These are phyloP conservation scores for Wickerhamomyces rabaulensis DNA, from an alignment of 805 yeast species.

Conservation along the genomic window DNA sequence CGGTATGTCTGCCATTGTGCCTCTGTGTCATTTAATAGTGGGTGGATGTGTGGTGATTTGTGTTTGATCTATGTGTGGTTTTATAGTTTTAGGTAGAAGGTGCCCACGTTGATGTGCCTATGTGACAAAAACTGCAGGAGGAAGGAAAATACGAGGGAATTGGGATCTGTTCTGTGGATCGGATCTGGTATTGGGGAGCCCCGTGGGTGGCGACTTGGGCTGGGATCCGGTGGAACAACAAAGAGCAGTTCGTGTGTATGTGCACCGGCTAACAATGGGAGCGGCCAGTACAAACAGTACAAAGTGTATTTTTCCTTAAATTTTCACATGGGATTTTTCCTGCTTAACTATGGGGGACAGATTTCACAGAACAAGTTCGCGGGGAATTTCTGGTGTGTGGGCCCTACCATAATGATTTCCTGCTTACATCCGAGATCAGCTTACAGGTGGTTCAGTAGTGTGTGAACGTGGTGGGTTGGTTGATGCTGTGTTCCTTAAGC, in stretches of 20 bases:
- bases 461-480: too few species aligned
- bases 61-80: background rate
- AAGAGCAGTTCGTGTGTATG: background rate
- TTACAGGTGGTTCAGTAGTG: too few species aligned
- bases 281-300: background rate
- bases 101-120: background rate
- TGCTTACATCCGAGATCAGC: background rate
- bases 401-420: background rate
- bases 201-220: background rate
- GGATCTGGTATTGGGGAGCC: too few species aligned
- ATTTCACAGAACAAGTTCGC: background rate
- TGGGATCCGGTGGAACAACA: too few species aligned
- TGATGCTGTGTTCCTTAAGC: too few species aligned
- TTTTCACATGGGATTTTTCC: background rate
- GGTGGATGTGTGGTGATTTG: background rate
- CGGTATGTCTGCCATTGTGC: constrained; percentile 1
- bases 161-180: too few species aligned
- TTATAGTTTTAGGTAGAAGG: background rate
- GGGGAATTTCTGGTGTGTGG: background rate
- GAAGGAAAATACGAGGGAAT: background rate
- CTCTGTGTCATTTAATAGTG: background rate
- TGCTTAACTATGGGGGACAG: background rate
- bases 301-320: background rate
- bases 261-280: background rate
- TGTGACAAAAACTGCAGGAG: background rate